Conservation (phyloP, 352 stramenopile genomes). For the Phytophthora ohioensis region DNA sequence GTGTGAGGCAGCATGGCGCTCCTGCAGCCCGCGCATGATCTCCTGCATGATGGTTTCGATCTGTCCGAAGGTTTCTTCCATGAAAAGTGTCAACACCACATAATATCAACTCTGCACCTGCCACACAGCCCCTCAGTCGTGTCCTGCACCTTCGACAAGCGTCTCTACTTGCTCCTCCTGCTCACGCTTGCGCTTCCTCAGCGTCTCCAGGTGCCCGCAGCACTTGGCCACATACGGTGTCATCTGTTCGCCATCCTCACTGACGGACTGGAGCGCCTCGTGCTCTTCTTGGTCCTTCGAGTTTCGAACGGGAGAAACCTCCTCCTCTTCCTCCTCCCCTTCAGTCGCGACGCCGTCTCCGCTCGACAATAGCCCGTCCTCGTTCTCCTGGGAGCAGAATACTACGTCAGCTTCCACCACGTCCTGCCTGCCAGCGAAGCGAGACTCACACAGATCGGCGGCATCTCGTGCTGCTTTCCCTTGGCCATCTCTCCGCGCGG, state of each 20-base stretch:
- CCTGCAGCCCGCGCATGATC: conserved; percentile 47
- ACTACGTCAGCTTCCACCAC: not conserved
- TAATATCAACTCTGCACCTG: not conserved
- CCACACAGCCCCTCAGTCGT: not conserved
- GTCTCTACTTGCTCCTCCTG: conserved; percentile 64
- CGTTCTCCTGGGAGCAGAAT: conserved; percentile 26
- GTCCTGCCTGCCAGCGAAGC: not conserved
- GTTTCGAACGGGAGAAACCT: conserved; percentile 11
- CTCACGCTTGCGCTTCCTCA: conserved; percentile 62
- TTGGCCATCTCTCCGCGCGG: conserved; percentile 28
- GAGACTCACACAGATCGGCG: conserved; percentile 24
- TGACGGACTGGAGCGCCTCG: not conserved
- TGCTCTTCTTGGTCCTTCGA: conserved; percentile 19
- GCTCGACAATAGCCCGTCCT: conserved; percentile 33
- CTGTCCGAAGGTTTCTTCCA: conserved; percentile 49
- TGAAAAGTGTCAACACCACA: not conserved
- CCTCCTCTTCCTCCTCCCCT: conserved; percentile 42
- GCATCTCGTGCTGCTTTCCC: conserved; percentile 37
- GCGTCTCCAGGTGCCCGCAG: conserved; percentile 42
- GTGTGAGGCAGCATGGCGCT: conserved; percentile 46
- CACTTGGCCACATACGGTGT: conserved; percentile 60
- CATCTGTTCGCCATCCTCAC: conserved; percentile 38
- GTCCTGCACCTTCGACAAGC: conserved; percentile 54
- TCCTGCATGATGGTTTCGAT: conserved; percentile 56
- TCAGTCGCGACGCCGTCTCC: conserved; percentile 43